Conservation (phyloP, 352 stramenopile species). For the Phytophthora cactorum region DNA sequence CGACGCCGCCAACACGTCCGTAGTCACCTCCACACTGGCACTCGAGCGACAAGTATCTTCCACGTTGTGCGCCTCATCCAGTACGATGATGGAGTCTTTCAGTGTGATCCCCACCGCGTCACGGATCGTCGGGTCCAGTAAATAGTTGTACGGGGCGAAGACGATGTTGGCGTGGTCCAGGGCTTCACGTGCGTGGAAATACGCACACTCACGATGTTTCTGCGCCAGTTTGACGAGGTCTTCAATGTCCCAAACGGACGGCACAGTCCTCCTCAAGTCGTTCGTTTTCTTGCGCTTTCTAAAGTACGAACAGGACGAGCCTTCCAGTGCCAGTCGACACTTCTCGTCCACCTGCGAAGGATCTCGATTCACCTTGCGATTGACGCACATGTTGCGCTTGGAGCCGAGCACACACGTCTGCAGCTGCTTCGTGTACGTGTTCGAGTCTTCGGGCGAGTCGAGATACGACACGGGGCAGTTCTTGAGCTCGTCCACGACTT, state of each 20-base stretch:
- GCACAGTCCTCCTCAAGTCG: constrained; percentile 49
- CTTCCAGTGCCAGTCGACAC: constrained; percentile 51
- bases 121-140: constrained; percentile 82
- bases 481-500: constrained; percentile 86
- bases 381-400: constrained; percentile 84
- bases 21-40: constrained; percentile 78
- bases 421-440: constrained; percentile 48
- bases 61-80: constrained; percentile 90
- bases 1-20: constrained; percentile 49
- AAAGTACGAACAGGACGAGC: constrained; percentile 40
- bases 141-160: constrained; percentile 91
- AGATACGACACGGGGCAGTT: constrained; percentile 74
- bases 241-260: constrained; percentile 87
- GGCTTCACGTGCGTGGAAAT: constrained; percentile 66
- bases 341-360: constrained; percentile 75
- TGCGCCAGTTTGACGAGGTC: constrained; percentile 78
- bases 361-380: constrained; percentile 73
- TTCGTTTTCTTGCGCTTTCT: constrained; percentile 43
- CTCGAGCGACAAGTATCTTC: constrained; percentile 86
- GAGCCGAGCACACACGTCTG: constrained; percentile 86
- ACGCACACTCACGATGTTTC: constrained; percentile 81
- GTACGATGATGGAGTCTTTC: constrained; percentile 77
- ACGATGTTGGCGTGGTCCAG: constrained; percentile 75
- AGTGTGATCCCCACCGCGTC: constrained; percentile 72
- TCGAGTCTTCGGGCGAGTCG: constrained; percentile 40